Conservation (phyloP, 345 rosid species). For the Arabidopsis suecica region DNA sequence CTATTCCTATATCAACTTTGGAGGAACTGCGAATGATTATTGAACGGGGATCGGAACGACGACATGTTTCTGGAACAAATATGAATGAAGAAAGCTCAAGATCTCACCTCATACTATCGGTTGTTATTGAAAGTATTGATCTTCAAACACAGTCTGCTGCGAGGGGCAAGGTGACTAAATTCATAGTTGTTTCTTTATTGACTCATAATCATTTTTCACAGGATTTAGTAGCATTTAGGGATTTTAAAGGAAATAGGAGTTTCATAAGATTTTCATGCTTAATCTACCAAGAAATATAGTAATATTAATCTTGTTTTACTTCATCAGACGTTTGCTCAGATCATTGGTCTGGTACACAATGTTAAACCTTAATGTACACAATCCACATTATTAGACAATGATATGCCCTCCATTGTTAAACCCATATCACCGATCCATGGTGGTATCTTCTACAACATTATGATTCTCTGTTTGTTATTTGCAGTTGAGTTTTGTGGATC, state of each 20-base stretch:
- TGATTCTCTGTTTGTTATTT: slow-evolving; percentile 29
- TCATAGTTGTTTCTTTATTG: neutral
- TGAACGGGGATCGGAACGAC: slow-evolving; percentile 77
- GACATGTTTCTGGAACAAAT: slow-evolving; percentile 89
- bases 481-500: slow-evolving; percentile 97
- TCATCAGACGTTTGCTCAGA: neutral
- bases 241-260: slow-evolving; percentile 10
- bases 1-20: slow-evolving; percentile 66
- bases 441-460: slow-evolving; percentile 20
- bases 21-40: slow-evolving; percentile 77
- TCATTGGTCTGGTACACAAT: slow-evolving; percentile 10
- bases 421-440: neutral
- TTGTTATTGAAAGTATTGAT: slow-evolving; percentile 92
- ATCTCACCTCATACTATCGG: slow-evolving; percentile 88
- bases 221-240: neutral
- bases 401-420: too few species aligned
- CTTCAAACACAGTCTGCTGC: slow-evolving; percentile 91
- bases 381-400: slow-evolving; percentile 18
- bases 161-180: slow-evolving; percentile 77
- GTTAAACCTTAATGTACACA: neutral
- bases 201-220: slow-evolving; percentile 1
- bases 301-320: neutral
- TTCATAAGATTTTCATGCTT: slow-evolving; percentile 8
- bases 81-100: slow-evolving; percentile 99
- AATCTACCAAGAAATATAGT: slow-evolving; percentile 2